Conservation (phyloP, 148 eudicot genomes). For the Cornus florida region DNA sequence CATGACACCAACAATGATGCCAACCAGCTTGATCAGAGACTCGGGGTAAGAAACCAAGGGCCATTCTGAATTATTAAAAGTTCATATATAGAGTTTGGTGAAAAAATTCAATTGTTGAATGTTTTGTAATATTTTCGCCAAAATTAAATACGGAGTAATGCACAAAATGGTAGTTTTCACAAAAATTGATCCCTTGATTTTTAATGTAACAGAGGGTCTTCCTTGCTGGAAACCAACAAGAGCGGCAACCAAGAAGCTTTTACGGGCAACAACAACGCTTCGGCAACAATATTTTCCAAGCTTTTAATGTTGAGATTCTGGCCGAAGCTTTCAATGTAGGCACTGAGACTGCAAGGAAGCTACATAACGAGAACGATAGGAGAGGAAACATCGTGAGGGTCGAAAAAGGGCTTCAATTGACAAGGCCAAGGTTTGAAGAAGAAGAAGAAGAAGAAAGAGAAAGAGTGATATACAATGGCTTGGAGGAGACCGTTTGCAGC, state of each 20-base stretch:
- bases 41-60: constrained; percentile 15
- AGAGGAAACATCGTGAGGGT: constrained; percentile 32
- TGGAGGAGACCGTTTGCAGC: constrained; percentile 33
- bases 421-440: neutral
- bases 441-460: neutral
- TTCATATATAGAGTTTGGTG: too few relatives aligned
- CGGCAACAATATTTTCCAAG: constrained; percentile 21
- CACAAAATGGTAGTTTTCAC: too few relatives aligned
- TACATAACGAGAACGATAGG: constrained; percentile 9
- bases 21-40: constrained; percentile 29
- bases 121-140: neutral
- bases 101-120: too few relatives aligned
- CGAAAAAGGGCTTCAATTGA: constrained; percentile 11
- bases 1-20: constrained; percentile 10
- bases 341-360: constrained; percentile 1
- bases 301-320: constrained; percentile 16
- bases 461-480: constrained; percentile 9
- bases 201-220: constrained; percentile 26
- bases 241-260: neutral
- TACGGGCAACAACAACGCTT: neutral
- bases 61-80: too few relatives aligned
- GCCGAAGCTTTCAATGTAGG: constrained; percentile 20
- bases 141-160: too few relatives aligned
- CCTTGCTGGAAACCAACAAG: constrained; percentile 31
- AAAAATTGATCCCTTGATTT: neutral